These are phyloP conservation scores for Phialophora verrucosa DNA, from an alignment of 2,329 filamentous ascomycete genomes.

Conservation along the genomic window DNA sequence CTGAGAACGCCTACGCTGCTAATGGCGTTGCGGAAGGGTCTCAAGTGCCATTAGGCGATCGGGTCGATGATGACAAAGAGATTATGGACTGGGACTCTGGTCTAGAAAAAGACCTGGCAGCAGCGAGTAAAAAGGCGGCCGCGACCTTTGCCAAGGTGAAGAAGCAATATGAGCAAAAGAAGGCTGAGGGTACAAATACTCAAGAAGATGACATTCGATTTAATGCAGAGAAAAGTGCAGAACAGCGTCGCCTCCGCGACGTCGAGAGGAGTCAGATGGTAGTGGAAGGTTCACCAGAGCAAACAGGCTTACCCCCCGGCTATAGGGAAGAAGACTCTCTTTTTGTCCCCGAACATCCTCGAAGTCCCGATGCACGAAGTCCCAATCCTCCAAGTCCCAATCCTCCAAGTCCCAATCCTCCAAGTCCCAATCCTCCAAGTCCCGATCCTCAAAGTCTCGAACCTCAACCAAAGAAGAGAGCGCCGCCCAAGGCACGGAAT, in stretches of 20 bases:
- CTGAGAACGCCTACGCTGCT: background rate
- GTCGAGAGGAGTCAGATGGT: constrained; percentile 24
- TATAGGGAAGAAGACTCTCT: constrained; percentile 30
- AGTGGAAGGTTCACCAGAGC: constrained; percentile 7
- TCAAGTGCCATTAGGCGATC: background rate
- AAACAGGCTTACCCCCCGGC: constrained; percentile 10
- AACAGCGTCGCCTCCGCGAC: constrained; percentile 27
- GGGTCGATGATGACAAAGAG: constrained; percentile 13
- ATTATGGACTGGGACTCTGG: constrained; percentile 20
- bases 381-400: background rate
- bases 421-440: background rate
- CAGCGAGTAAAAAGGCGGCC: background rate
- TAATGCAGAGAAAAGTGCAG: constrained; percentile 22
- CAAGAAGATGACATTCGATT: constrained; percentile 30
- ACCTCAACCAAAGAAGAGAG: constrained; percentile 16
- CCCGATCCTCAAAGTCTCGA: background rate
- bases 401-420: too few species aligned
- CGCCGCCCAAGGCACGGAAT: constrained; percentile 24
- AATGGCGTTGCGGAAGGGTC: background rate
- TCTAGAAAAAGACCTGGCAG: constrained; percentile 13
- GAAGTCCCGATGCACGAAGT: background rate
- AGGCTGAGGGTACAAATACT: constrained; percentile 13
- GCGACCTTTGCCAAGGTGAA: constrained; percentile 25
- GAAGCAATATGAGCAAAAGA: constrained; percentile 25
- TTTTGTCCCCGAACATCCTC: constrained; percentile 30